phyloP scores from a whole-genome alignment of 2,329 filamentous ascomycete genomes.

The Pseudogymnoascus sp. region DNA sequence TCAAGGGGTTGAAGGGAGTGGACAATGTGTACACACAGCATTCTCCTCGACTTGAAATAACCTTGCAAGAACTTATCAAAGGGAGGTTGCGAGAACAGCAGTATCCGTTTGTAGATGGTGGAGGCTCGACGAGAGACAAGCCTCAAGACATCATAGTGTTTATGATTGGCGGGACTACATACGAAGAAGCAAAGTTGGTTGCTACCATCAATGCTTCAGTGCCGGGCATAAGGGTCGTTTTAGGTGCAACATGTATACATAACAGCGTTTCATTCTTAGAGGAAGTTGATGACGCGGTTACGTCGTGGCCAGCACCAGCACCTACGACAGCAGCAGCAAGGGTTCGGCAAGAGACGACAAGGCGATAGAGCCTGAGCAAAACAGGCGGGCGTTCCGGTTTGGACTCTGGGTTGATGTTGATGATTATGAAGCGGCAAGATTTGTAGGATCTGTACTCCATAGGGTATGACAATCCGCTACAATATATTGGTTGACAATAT shows the following conservation, averaged over 20 bases:
- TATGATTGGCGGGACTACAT: constrained; percentile 86
- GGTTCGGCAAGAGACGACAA: constrained; percentile 28
- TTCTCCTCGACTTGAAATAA: constrained; percentile 77
- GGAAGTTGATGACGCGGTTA: constrained; percentile 83
- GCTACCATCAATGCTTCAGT: constrained; percentile 89
- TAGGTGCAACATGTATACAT: constrained; percentile 81
- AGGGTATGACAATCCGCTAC: constrained; percentile 2
- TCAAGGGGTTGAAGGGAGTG: constrained; percentile 93
- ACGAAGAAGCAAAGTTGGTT: constrained; percentile 94
- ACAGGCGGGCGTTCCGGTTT: constrained; percentile 1
- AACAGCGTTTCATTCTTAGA: constrained; percentile 84
- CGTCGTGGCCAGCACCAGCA: constrained; percentile 68
- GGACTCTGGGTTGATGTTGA: background rate
- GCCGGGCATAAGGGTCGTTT: constrained; percentile 78
- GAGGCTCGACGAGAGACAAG: constrained; percentile 81
- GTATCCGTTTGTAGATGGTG: constrained; percentile 89
- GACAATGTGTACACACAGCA: constrained; percentile 99
- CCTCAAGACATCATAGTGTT: constrained; percentile 95
- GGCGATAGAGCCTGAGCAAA: constrained; percentile 17
- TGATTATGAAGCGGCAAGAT: constrained; percentile 3
- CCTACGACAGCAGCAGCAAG: constrained; percentile 28
- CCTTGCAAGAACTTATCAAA: constrained; percentile 87
- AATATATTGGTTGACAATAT: background rate
- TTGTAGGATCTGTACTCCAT: constrained; percentile 5
- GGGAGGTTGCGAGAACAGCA: constrained; percentile 77